Percentiles rank a stretch among this genome's conserved stretches.
phyloP scores from a whole-genome alignment of 139 green algal species.

The Chlamydomonas applanata region DNA sequence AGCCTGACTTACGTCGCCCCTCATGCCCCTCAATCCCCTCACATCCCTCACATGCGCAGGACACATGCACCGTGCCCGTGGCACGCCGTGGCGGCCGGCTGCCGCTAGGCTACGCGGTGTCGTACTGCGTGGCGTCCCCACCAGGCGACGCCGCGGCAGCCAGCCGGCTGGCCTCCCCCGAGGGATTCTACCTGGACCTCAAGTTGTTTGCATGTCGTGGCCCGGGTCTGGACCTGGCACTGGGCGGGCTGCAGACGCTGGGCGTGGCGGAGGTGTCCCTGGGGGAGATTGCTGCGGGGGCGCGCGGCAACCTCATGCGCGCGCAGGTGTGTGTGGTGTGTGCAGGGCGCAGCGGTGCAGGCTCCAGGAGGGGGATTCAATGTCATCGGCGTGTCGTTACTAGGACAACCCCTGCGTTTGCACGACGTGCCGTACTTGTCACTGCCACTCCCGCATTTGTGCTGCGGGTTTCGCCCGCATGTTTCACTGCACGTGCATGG shows the following conservation, averaged over 20 bases:
- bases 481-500: not conserved
- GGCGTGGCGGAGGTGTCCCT: conserved; percentile 19
- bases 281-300: conserved; percentile 11
- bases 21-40: too few relatives aligned
- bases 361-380: not conserved
- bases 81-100: conserved; percentile 7
- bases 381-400: not conserved
- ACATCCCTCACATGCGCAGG: not conserved
- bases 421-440: too few relatives aligned
- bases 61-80: conserved; percentile 29
- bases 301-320: conserved; percentile 7
- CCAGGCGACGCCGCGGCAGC: not conserved
- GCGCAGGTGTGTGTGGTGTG: not conserved
- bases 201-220: not conserved
- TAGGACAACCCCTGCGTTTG: too few relatives aligned
- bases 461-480: not conserved
- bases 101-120: conserved; percentile 23
- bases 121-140: conserved; percentile 13
- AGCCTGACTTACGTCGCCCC: too few relatives aligned
- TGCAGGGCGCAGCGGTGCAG: not conserved
- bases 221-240: not conserved
- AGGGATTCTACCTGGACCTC: not conserved
- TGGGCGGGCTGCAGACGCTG: not conserved
- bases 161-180: not conserved
- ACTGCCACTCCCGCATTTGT: not conserved